Conservation (phyloP, 768 basidiomycete genomes). For the Agaricus bisporus region DNA sequence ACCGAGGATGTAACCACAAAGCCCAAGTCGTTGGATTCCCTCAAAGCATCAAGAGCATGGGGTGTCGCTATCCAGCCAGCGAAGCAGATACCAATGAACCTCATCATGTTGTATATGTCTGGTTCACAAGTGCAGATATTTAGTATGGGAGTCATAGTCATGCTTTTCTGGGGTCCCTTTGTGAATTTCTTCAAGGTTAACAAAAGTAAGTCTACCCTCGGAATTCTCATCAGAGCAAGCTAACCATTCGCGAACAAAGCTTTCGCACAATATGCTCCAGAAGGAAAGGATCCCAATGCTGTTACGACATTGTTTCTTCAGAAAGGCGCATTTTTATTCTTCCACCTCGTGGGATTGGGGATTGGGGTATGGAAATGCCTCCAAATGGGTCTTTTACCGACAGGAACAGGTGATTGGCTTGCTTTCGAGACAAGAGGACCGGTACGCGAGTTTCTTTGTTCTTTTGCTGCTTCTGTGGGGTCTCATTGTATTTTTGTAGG, state of each 20-base stretch:
- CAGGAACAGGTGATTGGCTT: slow-evolving; percentile 90
- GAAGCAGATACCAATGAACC: slow-evolving; percentile 93
- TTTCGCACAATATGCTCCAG: slow-evolving; percentile 70
- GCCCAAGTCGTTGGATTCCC: slow-evolving; percentile 44
- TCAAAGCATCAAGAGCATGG: slow-evolving; percentile 82
- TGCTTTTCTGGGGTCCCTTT: slow-evolving; percentile 84
- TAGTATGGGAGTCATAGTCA: slow-evolving; percentile 93
- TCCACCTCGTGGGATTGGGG: slow-evolving; percentile 71
- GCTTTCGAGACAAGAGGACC: slow-evolving; percentile 80
- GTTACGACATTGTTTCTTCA: slow-evolving; percentile 57
- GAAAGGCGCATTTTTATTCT: slow-evolving; percentile 64
- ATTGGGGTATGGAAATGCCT: slow-evolving; percentile 93
- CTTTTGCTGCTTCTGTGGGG: not conserved
- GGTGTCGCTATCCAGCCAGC: slow-evolving; percentile 80
- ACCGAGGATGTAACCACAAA: slow-evolving; percentile 30
- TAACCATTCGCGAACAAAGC: slow-evolving; percentile 31
- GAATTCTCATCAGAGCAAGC: not conserved
- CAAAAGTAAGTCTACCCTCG: slow-evolving; percentile 44
- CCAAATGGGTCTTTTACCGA: slow-evolving; percentile 86
- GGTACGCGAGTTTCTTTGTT: slow-evolving; percentile 35
- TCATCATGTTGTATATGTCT: slow-evolving; percentile 98
- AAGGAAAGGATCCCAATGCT: slow-evolving; percentile 45
- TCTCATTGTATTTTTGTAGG: slow-evolving; percentile 18
- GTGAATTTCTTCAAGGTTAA: slow-evolving; percentile 79
- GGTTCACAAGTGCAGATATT: slow-evolving; percentile 95